These are phyloP conservation scores for Euphorbia lathyris DNA, from an alignment of 345 rosid genomes.

Conservation along the genomic window DNA sequence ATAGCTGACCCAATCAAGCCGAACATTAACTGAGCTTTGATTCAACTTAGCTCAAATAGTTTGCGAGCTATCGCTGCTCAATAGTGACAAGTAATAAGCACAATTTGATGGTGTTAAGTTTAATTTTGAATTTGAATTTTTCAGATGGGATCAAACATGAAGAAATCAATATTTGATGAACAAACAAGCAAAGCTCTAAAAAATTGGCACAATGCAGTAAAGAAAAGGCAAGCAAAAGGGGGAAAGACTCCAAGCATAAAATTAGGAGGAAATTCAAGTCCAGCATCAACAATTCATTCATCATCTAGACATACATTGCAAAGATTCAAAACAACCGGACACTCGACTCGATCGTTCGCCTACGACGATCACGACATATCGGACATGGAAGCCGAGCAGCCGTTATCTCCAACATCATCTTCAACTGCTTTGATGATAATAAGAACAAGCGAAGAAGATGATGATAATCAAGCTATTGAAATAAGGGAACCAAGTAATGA, in stretches of 20 bases:
- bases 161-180: slow-evolving; percentile 85
- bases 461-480: slow-evolving; percentile 28
- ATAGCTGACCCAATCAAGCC: no score
- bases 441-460: slow-evolving; percentile 26
- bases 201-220: slow-evolving; percentile 83
- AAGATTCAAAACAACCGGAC: slow-evolving; percentile 79
- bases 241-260: slow-evolving; percentile 47
- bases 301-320: slow-evolving; percentile 39
- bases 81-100: no score
- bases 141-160: slow-evolving; percentile 93
- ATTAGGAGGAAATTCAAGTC: slow-evolving; percentile 50
- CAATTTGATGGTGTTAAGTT: no score
- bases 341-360: slow-evolving; percentile 40
- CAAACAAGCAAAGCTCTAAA: slow-evolving; percentile 89
- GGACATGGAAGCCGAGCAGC: slow-evolving; percentile 59
- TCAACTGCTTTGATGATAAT: slow-evolving; percentile 31
- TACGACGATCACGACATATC: slow-evolving; percentile 54
- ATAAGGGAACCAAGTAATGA: slow-evolving; percentile 30
- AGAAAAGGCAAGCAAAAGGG: slow-evolving; percentile 49
- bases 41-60: no score
- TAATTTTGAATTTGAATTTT: no score
- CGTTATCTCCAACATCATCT: slow-evolving; percentile 45
- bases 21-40: no score
- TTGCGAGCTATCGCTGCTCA: no score
- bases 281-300: slow-evolving; percentile 32